Evolutionary conservation across 495 filamentous ascomycete genomes (phyloP), one percentile per base, ranked within the genome.

Genomic region (Penicillium macrosclerotiorum): DNA sequence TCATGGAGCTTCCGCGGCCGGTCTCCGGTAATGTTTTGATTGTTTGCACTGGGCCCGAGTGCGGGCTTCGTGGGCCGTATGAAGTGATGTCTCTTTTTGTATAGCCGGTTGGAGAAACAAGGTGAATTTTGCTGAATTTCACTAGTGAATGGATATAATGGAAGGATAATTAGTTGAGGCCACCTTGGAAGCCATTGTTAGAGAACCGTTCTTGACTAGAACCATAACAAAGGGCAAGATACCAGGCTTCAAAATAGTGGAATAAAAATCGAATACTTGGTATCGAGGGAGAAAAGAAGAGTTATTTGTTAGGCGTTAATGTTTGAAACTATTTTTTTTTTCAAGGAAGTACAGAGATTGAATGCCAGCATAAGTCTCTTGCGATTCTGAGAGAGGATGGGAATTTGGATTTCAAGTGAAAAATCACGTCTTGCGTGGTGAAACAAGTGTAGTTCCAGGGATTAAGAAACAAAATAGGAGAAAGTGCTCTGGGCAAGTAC

Each of bases 231-330:
- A 13, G 31, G 14, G 35, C 19, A 32, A 34, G 23, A 32, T 43
- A 35, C 17, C 45, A 54, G 14, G 71, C 72, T 13, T 76, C 73
- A 1, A 66, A 76, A 43, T 60, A 61, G 44, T 68, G 74, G 39
- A 45, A 51, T 38, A n/a, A n/a, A n/a, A n/a, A n/a, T n/a, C 32
- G 40, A 49, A 55, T 52, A 55, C 45, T 54, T 54, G 54, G 57
- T 56, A 65, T 67, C 54, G 55, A 58, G 55, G 47, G 51, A 50
- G 47, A 41, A 35, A 29, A 40, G 37, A 39, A 39, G 42, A 31
- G 39, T 43, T 33, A 54, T 35, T 22, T 37, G 32, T 30, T 9
- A n/a, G 33, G 45, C 31, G 35, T 23, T 38, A 33, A 51, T 23
- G 22, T n/a, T n/a, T n/a, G n/a, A n/a, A n/a, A n/a, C n/a, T n/a